Base-by-base conservation (phyloP, 805 yeast genomes). In the Blastobotrys chiropterorum region DNA sequence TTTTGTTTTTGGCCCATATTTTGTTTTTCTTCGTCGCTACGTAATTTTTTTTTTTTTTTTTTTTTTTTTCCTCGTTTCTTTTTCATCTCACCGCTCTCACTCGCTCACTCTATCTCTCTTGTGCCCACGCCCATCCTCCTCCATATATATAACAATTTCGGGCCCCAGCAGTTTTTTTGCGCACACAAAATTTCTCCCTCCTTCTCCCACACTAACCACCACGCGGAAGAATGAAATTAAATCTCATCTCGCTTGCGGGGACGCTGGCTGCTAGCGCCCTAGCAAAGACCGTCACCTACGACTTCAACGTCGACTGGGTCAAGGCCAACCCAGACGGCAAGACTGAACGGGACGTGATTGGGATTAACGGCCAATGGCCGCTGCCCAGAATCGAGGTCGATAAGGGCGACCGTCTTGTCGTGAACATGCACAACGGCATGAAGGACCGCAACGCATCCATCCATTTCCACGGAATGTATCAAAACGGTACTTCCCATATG, bases 401-500 rank as follows among this genome's bases (percentile, higher is more conserved):
- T 59, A 83, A 80, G 65, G 95, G 95, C 60, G 99, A 94, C 70
- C 76, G 85, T 13, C 76, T 94, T 48, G 68, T 83, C 52, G 71
- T 89, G 40, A 80, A 84, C 62, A 76, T 92, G 69, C 81, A 79
- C 57, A 94, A 94, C 65, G 89, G 88, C 30, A 79, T 90, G 51
- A 73, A 66, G 20, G 79, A 80, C 63, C 74, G 79, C 48, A 83
- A 82, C 70, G 86, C 96, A 41, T 71, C 92, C 4, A 68, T 92
- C 62, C 99, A 94, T 72, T 88, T 89, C 82, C 99, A 92, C 71
- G 99, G 99, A 52, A 65, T 94, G 65, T 94, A 86, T 81, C 88
- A 83, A 72, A 76, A 82, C 58, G 86, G 85, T 22, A 70, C 90
- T 14, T 74, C 67, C 61, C 83, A 77, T 64, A 85, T 86, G 92